Conservation (phyloP, 139 green algal genomes). For the Ulvella scutata region DNA sequence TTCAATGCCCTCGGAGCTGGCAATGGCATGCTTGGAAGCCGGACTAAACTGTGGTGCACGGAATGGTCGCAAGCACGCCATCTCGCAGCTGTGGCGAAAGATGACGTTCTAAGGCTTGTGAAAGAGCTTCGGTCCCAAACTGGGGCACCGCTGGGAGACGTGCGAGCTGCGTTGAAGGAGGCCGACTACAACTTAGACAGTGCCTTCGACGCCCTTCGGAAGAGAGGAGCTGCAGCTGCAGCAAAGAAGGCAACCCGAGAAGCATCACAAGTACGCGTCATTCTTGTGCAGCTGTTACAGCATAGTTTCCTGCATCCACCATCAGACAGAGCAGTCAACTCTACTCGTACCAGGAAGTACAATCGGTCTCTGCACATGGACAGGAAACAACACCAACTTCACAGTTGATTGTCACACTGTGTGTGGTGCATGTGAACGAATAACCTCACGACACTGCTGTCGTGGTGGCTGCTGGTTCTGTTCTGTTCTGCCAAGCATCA, state of each 20-base stretch:
- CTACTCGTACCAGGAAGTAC: no score
- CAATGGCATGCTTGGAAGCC: no score
- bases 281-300: conserved; percentile 67
- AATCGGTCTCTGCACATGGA: conserved; percentile 14
- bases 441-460: no score
- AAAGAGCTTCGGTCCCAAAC: conserved; percentile 56
- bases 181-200: conserved; percentile 29
- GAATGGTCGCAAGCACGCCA: no score
- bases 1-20: no score
- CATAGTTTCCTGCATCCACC: no score
- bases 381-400: neutral
- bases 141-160: conserved; percentile 65
- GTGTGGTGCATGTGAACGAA: neutral
- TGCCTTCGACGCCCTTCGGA: conserved; percentile 47
- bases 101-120: conserved; percentile 32
- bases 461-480: no score
- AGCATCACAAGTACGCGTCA: conserved; percentile 55
- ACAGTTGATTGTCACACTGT: neutral
- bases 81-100: neutral
- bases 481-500: no score
- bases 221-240: conserved; percentile 68
- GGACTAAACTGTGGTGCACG: no score
- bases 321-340: no score
- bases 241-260: conserved; percentile 69
- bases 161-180: conserved; percentile 34